Evolutionary conservation across 2,329 filamentous ascomycete species (phyloP).

Genomic region (Huntiella bhutanensis): DNA sequence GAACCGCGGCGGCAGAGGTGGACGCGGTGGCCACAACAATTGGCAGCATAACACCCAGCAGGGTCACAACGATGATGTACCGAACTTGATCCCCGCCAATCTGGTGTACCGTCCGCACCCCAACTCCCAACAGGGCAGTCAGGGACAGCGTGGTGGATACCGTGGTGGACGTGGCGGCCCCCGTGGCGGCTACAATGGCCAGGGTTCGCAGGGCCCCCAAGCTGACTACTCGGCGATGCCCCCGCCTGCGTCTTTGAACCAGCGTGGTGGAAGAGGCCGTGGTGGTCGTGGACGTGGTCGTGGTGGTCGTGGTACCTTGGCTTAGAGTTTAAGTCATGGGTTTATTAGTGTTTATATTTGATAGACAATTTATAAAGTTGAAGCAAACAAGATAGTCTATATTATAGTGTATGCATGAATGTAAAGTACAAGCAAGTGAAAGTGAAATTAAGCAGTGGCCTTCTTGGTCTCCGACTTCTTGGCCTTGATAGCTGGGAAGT

Average conservation of each 20-base stretch:
- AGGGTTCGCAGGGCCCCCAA: neutral
- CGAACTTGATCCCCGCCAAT: slow-evolving; percentile 4
- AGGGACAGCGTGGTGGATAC: slow-evolving; percentile 15
- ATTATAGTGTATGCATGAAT: too few species aligned
- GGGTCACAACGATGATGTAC: slow-evolving; percentile 14
- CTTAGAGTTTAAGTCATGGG: too few species aligned
- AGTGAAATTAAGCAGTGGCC: too few species aligned
- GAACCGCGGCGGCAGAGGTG: slow-evolving; percentile 1
- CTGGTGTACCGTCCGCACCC: slow-evolving; percentile 11
- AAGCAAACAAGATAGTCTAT: too few species aligned
- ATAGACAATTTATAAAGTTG: too few species aligned
- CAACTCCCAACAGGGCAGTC: slow-evolving; percentile 8
- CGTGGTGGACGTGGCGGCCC: slow-evolving; percentile 14
- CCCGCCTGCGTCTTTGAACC: slow-evolving; percentile 39
- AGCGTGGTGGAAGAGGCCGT: slow-evolving; percentile 22
- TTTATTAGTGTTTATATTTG: too few species aligned
- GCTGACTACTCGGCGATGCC: slow-evolving; percentile 34
- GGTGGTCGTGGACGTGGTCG: slow-evolving; percentile 20
- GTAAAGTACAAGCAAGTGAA: too few species aligned
- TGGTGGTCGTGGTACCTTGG: slow-evolving; percentile 14
- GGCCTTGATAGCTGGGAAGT: slow-evolving; percentile 45
- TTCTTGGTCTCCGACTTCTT: slow-evolving; percentile 21
- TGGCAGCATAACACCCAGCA: too few species aligned
- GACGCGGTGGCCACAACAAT: slow-evolving; percentile 12
- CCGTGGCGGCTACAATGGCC: neutral